Percentiles rank a stretch among this genome's conserved stretches.
phyloP scores from a whole-genome alignment of 257 asterid genomes.

The Orobanche coerulescens region DNA sequence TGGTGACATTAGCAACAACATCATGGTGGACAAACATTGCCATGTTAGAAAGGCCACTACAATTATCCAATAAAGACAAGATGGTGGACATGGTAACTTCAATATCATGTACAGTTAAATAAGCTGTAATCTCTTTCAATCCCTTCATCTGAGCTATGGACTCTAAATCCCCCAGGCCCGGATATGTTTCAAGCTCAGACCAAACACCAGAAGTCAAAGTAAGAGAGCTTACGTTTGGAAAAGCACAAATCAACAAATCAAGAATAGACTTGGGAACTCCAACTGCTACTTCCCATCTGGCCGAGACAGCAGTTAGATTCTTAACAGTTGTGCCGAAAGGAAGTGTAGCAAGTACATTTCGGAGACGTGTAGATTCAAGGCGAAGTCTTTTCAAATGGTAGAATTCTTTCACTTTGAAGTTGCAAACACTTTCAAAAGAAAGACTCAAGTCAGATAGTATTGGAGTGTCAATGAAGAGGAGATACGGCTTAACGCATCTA shows the following conservation, averaged over 20 bases:
- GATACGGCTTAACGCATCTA: slow-evolving; percentile 48
- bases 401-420: slow-evolving; percentile 39
- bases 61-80: slow-evolving; percentile 39
- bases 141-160: slow-evolving; percentile 36
- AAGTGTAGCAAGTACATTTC: slow-evolving; percentile 34
- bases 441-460: slow-evolving; percentile 38
- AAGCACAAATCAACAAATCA: slow-evolving; percentile 35
- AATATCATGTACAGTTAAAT: slow-evolving; percentile 48
- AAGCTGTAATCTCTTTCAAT: slow-evolving; percentile 50
- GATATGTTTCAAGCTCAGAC: slow-evolving; percentile 47
- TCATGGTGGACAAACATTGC: slow-evolving; percentile 50
- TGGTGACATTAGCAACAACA: slow-evolving; percentile 49
- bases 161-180: slow-evolving; percentile 28
- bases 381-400: slow-evolving; percentile 38
- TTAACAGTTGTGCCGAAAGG: slow-evolving; percentile 40
- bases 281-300: slow-evolving; percentile 34
- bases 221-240: slow-evolving; percentile 50
- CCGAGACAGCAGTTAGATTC: slow-evolving; percentile 41
- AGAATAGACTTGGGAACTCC: slow-evolving; percentile 39
- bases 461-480: slow-evolving; percentile 56
- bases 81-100: slow-evolving; percentile 48
- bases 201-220: slow-evolving; percentile 53
- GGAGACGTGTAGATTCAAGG: slow-evolving; percentile 53
- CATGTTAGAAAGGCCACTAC: slow-evolving; percentile 37
- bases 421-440: slow-evolving; percentile 39